Base-by-base conservation (phyloP, 805 yeast genomes). In the Grigorovia humatica region DNA sequence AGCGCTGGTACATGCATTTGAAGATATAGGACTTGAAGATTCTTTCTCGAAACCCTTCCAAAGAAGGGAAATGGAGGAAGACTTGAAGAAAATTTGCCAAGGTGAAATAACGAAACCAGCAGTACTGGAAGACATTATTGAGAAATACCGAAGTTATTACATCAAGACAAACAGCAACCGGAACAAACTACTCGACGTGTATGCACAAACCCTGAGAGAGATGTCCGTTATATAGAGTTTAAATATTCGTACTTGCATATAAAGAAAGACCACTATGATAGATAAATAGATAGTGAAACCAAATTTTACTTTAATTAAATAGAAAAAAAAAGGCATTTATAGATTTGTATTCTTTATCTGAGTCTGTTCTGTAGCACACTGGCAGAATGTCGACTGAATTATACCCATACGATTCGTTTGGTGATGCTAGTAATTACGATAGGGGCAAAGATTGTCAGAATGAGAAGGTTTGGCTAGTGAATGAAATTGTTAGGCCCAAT, bases 41-140 rank as follows among this genome's bases (percentile, higher is more conserved):
- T 82, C 91, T 1, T 73, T 93, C 54, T 83, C 96, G 0, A 91
- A 93, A 60, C 99, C 99, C 4, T 85, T 86, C 59, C 68, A 93
- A 54, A 73, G 99, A 51, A 81, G 84, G 50, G 80, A 79, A 44
- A 71, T 93, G 65, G 99, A 93, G 62, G 70, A 65, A 15, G 77
- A 80, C 48, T 71, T 93, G 60, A 77, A 72, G 51, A 74, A 75
- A 42, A 86, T 93, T 3, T 85, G 90, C 50, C 74, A 76, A 0
- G 97, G 97, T 0, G 57, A 60, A 4, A 69, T 73, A 38, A 64
- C 77, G 1, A 80, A 78, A 58, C 70, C 70, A 2, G 74, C 71
- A 12, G 93, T 88, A 0, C 60, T 82, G 2, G 61, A 66, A 2
- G 81, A 80, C 57, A 77, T 82, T 46, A 63, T 84, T 9, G 65